These are phyloP conservation scores for Debaryomyces castellii DNA, from an alignment of 805 yeast species.

Conservation along the genomic window DNA sequence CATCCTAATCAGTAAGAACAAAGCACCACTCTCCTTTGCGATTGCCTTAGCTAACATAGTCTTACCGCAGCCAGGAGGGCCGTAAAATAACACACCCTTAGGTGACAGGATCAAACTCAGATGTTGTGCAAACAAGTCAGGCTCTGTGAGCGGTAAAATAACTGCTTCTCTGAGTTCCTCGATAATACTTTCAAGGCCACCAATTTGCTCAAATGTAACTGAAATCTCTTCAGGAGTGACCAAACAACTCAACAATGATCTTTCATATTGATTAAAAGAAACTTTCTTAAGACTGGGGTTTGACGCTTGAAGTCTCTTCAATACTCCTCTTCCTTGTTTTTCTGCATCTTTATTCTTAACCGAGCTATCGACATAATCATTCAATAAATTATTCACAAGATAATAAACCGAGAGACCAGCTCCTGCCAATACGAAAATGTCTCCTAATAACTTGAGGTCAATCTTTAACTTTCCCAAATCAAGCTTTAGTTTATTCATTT, in stretches of 20 bases:
- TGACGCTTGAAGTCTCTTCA: conserved; percentile 35
- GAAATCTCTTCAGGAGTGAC: conserved; percentile 82
- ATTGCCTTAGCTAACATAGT: conserved; percentile 96
- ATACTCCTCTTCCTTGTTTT: conserved; percentile 53
- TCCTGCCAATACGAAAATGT: conserved; percentile 44
- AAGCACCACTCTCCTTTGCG: conserved; percentile 89
- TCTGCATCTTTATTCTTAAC: conserved; percentile 56
- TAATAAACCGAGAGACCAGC: conserved; percentile 74
- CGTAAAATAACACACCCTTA: conserved; percentile 87
- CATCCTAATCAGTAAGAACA: conserved; percentile 87
- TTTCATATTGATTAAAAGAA: conserved; percentile 71
- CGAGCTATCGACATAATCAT: conserved; percentile 32
- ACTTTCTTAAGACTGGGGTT: conserved; percentile 59
- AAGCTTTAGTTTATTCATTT: conserved; percentile 32
- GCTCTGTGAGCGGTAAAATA: conserved; percentile 75
- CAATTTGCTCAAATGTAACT: conserved; percentile 77
- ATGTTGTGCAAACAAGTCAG: conserved; percentile 70
- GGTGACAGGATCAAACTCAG: conserved; percentile 80
- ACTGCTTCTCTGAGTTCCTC: conserved; percentile 88
- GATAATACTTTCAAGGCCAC: conserved; percentile 81
- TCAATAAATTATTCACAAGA: conserved; percentile 44
- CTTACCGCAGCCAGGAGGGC: conserved; percentile 98
- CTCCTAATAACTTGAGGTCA: conserved; percentile 42
- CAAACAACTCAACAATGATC: conserved; percentile 70
- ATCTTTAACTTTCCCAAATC: conserved; percentile 39